Conservation (phyloP, 345 rosid genomes). For the Hirschfeldia incana region DNA sequence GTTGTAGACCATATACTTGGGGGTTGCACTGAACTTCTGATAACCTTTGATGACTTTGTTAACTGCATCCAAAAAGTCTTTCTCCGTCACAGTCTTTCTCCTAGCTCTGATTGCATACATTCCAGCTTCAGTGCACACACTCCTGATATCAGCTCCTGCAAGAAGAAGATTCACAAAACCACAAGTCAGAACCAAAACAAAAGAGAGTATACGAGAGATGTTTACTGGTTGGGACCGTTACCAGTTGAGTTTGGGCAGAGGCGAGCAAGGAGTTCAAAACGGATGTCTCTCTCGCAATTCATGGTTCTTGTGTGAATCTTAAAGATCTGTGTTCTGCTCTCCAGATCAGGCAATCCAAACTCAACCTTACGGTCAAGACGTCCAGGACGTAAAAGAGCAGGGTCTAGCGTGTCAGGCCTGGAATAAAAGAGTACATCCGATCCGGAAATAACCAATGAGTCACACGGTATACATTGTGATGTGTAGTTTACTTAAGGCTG, state of each 20-base stretch:
- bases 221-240: conserved; percentile 24
- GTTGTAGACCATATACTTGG: conserved; percentile 85
- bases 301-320: conserved; percentile 92
- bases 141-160: conserved; percentile 40
- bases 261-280: conserved; percentile 88
- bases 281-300: conserved; percentile 88
- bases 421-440: too few relatives aligned
- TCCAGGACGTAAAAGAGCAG: conserved; percentile 92
- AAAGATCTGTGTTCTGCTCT: conserved; percentile 89
- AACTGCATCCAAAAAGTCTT: conserved; percentile 96
- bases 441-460: conserved; percentile 2
- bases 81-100: conserved; percentile 92
- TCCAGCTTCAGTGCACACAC: conserved; percentile 98
- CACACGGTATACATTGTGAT: neutral
- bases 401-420: conserved; percentile 96
- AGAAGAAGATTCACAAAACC: too few relatives aligned
- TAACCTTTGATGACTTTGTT: conserved; percentile 96
- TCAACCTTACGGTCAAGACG: conserved; percentile 92
- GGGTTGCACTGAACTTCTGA: conserved; percentile 38
- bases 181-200: neutral
- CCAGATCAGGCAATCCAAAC: conserved; percentile 91
- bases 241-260: conserved; percentile 96
- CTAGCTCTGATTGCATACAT: conserved; percentile 92
- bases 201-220: neutral
- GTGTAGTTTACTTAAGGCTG: neutral